These are phyloP conservation scores for Cicer yamashitae DNA, from an alignment of 306 rosid genomes.

Conservation along the genomic window DNA sequence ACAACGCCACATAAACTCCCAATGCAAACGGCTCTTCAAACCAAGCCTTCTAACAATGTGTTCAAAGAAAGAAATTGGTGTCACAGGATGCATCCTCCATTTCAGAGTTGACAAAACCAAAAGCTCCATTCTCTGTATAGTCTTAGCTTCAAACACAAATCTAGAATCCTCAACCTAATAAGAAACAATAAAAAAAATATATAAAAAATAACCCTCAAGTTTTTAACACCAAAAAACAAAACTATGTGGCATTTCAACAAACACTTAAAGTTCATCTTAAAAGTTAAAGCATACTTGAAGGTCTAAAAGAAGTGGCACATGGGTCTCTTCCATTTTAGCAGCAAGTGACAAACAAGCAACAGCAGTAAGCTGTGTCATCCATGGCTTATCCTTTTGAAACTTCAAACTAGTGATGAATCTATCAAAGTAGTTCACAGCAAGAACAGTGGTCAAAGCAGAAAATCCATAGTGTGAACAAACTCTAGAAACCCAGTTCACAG, in stretches of 20 bases:
- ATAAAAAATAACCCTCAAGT: neutral
- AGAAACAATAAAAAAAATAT: neutral
- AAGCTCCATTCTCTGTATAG: constrained; percentile 95
- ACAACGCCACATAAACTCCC: constrained; percentile 78
- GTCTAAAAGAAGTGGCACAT: constrained; percentile 78
- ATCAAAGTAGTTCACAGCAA: constrained; percentile 94
- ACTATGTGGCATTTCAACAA: constrained; percentile 52
- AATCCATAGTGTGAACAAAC: constrained; percentile 68
- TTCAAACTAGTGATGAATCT: constrained; percentile 64
- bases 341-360: constrained; percentile 90
- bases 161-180: constrained; percentile 77
- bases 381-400: constrained; percentile 73
- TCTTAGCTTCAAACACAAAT: constrained; percentile 79
- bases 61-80: constrained; percentile 86
- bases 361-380: constrained; percentile 85
- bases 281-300: constrained; percentile 69
- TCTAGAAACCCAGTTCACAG: constrained; percentile 74
- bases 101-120: constrained; percentile 80
- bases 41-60: constrained; percentile 83
- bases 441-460: constrained; percentile 72
- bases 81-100: constrained; percentile 95
- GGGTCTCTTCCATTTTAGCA: constrained; percentile 88
- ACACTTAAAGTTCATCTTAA: constrained; percentile 48
- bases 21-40: constrained; percentile 69
- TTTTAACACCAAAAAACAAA: constrained; percentile 12